Evolutionary conservation across 805 yeast species (phyloP).

Genomic region (Saturnispora dispora): DNA sequence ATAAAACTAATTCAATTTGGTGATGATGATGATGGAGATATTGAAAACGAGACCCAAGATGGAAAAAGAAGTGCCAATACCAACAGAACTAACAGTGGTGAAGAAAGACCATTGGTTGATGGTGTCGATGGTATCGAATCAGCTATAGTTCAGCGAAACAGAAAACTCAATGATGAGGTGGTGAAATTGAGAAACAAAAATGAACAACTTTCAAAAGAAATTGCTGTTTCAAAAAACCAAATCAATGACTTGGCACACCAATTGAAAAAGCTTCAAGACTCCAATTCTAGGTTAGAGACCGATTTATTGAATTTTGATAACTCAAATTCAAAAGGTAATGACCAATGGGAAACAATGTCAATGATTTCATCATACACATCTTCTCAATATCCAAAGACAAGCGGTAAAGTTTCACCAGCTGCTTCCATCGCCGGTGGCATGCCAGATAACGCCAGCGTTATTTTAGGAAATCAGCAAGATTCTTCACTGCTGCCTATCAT

Average conservation of each 20-base stretch:
- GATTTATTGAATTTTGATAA: conserved; percentile 59
- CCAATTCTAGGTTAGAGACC: conserved; percentile 41
- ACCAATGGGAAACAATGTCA: conserved; percentile 54
- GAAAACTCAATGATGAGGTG: conserved; percentile 60
- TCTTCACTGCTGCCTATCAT: conserved; percentile 68
- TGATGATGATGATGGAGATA: conserved; percentile 25
- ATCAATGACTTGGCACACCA: conserved; percentile 30
- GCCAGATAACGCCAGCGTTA: not conserved
- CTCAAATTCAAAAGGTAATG: conserved; percentile 21
- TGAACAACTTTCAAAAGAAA: conserved; percentile 34
- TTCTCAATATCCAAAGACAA: not conserved
- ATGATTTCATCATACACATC: conserved; percentile 50
- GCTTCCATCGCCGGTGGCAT: conserved; percentile 40
- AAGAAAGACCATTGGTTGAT: conserved; percentile 5
- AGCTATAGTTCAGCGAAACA: conserved; percentile 55
- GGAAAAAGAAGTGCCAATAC: conserved; percentile 22
- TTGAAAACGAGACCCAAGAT: conserved; percentile 31
- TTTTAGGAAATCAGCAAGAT: conserved; percentile 21
- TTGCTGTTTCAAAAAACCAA: conserved; percentile 32
- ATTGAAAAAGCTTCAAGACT: conserved; percentile 40
- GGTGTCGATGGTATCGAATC: conserved; percentile 40
- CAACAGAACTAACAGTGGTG: conserved; percentile 11
- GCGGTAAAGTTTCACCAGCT: conserved; percentile 39
- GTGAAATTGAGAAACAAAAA: conserved; percentile 56
- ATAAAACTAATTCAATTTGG: conserved; percentile 74